Percentiles rank a stretch among this genome's conserved stretches.
phyloP scores from a whole-genome alignment of 805 yeast genomes.

The Zygosaccharomyces bailii region DNA sequence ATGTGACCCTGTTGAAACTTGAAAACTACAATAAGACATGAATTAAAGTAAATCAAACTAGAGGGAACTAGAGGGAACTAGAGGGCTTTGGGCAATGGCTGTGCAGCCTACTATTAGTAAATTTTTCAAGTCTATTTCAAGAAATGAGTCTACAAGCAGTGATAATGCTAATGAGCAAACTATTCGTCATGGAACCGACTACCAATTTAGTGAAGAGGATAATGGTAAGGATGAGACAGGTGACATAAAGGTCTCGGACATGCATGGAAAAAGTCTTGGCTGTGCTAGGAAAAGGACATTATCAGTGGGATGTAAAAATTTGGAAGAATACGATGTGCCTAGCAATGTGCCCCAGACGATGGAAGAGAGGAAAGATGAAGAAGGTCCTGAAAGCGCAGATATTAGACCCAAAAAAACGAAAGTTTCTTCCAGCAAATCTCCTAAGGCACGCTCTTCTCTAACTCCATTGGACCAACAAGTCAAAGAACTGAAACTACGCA shows the following conservation, averaged over 20 bases:
- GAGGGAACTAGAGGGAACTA: background rate
- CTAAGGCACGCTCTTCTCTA: slow-evolving; percentile 25
- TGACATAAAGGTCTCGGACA: no score
- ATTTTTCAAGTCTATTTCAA: slow-evolving; percentile 26
- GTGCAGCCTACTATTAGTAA: slow-evolving; percentile 33
- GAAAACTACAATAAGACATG: background rate
- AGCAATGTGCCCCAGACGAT: no score
- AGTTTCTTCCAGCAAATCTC: background rate
- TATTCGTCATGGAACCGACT: slow-evolving; percentile 7
- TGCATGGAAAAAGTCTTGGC: no score
- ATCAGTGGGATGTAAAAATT: background rate
- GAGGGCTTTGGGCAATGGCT: slow-evolving; percentile 15
- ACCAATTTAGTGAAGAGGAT: slow-evolving; percentile 1
- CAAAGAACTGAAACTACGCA: slow-evolving; percentile 54
- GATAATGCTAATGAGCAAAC: slow-evolving; percentile 11
- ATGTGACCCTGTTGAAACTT: background rate
- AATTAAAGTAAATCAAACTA: no score
- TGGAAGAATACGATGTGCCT: background rate
- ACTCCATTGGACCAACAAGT: slow-evolving; percentile 84
- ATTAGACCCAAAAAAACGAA: slow-evolving; percentile 4
- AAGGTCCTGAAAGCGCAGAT: no score
- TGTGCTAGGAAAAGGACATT: slow-evolving; percentile 5
- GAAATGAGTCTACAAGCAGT: background rate
- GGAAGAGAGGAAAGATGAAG: no score
- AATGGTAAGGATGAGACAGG: slow-evolving; percentile 1